Conservation (phyloP, 2,329 filamentous ascomycete genomes). For the Pyricularia pennisetigena region DNA sequence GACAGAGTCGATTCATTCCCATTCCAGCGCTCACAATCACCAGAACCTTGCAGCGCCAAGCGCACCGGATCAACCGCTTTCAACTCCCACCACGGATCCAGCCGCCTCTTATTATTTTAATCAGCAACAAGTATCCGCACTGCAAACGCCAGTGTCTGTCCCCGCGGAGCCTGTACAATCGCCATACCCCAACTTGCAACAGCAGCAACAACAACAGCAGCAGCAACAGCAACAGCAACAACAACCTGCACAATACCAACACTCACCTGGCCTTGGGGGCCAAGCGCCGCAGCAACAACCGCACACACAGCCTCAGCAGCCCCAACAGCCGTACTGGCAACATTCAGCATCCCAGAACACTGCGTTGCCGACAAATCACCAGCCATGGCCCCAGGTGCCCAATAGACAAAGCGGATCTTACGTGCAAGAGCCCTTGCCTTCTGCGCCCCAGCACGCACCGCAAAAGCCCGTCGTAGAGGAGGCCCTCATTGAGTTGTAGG, state of each 20-base stretch:
- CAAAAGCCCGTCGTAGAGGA: constrained; percentile 57
- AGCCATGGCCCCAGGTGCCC: constrained; percentile 23
- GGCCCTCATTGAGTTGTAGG: constrained; percentile 62
- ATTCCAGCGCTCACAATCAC: background rate
- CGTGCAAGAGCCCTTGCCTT: constrained; percentile 53
- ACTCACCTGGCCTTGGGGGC: constrained; percentile 30
- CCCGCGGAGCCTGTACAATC: constrained; percentile 33
- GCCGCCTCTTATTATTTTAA: constrained; percentile 50
- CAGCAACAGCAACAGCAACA: constrained; percentile 30
- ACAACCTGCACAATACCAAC: constrained; percentile 30
- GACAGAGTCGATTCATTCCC: constrained; percentile 10
- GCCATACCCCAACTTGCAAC: constrained; percentile 39
- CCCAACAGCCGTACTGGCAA: constrained; percentile 39
- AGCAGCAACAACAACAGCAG: constrained; percentile 28
- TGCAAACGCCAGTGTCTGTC: constrained; percentile 25
- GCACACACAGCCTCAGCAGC: constrained; percentile 20
- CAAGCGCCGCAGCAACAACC: constrained; percentile 26
- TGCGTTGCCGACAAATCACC: constrained; percentile 30
- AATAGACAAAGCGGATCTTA: constrained; percentile 36
- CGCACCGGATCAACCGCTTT: constrained; percentile 21
- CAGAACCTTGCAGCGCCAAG: constrained; percentile 15
- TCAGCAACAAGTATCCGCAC: constrained; percentile 21
- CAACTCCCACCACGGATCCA: constrained; percentile 34
- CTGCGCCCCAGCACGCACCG: constrained; percentile 53
- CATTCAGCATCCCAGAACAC: constrained; percentile 29